Percentiles rank a stretch among this genome's conserved stretches.
phyloP scores from a whole-genome alignment of 2,329 filamentous ascomycete genomes.

The Blastomyces emzantsi region DNA sequence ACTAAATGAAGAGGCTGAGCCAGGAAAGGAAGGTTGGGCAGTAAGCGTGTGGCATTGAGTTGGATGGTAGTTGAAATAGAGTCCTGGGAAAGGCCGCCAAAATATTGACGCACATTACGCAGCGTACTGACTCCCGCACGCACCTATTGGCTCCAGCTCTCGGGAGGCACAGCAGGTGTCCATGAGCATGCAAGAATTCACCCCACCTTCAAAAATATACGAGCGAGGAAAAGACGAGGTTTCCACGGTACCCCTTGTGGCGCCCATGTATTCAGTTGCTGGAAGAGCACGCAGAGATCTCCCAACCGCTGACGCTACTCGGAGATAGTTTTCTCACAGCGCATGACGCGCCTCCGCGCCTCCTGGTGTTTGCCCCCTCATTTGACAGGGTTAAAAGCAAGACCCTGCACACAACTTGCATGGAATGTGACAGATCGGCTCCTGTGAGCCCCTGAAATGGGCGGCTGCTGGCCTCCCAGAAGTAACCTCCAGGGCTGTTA shows the following conservation, averaged over 20 bases:
- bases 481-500: neutral
- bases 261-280: neutral
- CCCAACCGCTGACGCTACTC: neutral
- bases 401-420: neutral
- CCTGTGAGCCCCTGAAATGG: neutral
- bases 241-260: neutral
- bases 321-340: neutral
- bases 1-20: neutral
- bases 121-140: neutral
- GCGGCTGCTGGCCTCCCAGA: neutral
- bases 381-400: neutral
- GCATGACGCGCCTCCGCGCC: neutral
- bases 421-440: neutral
- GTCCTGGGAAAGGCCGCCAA: neutral
- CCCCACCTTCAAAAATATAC: neutral
- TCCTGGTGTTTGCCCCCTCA: neutral
- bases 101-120: neutral
- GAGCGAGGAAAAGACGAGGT: neutral
- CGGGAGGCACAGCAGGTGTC: neutral
- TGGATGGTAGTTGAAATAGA: neutral
- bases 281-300: neutral
- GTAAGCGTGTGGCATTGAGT: neutral
- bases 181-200: neutral
- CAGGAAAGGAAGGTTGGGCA: neutral
- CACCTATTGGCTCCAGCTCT: neutral